Conservation (phyloP, 768 basidiomycete species). For the Mycena rosella region DNA sequence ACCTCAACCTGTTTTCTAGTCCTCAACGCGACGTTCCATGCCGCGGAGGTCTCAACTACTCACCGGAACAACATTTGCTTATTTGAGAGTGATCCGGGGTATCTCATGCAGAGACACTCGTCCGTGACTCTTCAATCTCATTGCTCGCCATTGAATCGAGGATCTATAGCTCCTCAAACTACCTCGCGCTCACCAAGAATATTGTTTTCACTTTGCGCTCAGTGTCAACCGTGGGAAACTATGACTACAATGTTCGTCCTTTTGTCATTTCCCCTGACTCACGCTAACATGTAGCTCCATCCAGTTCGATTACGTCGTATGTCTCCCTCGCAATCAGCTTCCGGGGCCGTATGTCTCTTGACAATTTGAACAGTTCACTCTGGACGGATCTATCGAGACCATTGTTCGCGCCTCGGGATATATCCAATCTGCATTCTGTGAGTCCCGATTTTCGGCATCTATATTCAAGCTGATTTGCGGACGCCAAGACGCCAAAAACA, state of each 20-base stretch:
- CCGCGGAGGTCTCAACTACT: constrained; percentile 52
- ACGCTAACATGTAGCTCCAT: neutral
- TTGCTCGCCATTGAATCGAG: neutral
- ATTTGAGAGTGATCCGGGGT: constrained; percentile 64
- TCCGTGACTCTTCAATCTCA: constrained; percentile 3
- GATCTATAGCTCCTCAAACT: constrained; percentile 3
- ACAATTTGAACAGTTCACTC: constrained; percentile 47
- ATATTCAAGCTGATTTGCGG: neutral
- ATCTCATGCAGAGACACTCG: constrained; percentile 41
- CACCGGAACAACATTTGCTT: constrained; percentile 64
- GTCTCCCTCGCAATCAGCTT: neutral
- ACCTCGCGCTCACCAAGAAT: constrained; percentile 39
- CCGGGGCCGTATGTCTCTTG: neutral
- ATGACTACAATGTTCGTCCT: constrained; percentile 33
- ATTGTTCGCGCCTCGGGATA: constrained; percentile 68
- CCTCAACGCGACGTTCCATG: constrained; percentile 64
- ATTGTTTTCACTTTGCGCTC: constrained; percentile 40
- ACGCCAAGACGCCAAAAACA: constrained; percentile 50
- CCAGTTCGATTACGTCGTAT: constrained; percentile 63
- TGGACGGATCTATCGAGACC: constrained; percentile 69
- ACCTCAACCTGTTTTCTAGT: too few relatives aligned
- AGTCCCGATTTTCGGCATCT: neutral
- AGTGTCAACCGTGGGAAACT: constrained; percentile 40
- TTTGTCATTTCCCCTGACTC: neutral
- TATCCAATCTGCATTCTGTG: constrained; percentile 62